These are phyloP conservation scores for Yamadazyma atlantica DNA, from an alignment of 1,139 yeast species.

Conservation along the genomic window DNA sequence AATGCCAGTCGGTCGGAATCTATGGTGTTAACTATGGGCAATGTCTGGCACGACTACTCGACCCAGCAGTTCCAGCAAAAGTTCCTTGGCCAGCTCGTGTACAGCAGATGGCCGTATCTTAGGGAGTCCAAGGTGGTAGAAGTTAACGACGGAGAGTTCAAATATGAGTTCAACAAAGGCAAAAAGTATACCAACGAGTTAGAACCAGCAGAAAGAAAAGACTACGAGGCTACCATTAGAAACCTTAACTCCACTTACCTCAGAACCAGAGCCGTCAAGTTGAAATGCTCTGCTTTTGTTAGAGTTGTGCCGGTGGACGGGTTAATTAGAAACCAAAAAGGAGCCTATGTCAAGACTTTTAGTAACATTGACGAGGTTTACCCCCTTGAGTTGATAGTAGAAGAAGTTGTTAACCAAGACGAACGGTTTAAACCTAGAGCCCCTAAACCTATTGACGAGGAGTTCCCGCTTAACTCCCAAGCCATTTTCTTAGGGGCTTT, in stretches of 20 bases:
- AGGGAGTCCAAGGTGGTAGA: conserved; percentile 74
- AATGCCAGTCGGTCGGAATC: conserved; percentile 84
- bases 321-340: conserved; percentile 62
- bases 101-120: conserved; percentile 86
- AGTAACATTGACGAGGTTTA: conserved; percentile 52
- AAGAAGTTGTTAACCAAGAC: conserved; percentile 71
- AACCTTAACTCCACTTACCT: conserved; percentile 26
- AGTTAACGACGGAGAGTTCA: conserved; percentile 55
- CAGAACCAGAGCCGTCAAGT: conserved; percentile 56
- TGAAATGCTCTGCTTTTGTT: conserved; percentile 55
- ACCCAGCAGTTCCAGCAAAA: conserved; percentile 54
- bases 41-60: conserved; percentile 47
- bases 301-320: conserved; percentile 83
- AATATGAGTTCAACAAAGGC: conserved; percentile 38
- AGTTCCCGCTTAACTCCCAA: conserved; percentile 71
- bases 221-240: conserved; percentile 26
- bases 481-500: conserved; percentile 85
- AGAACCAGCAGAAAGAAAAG: conserved; percentile 38
- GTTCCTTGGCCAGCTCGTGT: conserved; percentile 37
- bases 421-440: conserved; percentile 69
- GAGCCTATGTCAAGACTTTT: conserved; percentile 75
- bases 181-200: conserved; percentile 29
- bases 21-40: conserved; percentile 62
- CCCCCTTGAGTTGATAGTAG: conserved; percentile 81
- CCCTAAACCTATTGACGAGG: conserved; percentile 77